Evolutionary conservation across 2,329 filamentous ascomycete genomes (phyloP).

Genomic region (Aspergillus puulaauensis): DNA sequence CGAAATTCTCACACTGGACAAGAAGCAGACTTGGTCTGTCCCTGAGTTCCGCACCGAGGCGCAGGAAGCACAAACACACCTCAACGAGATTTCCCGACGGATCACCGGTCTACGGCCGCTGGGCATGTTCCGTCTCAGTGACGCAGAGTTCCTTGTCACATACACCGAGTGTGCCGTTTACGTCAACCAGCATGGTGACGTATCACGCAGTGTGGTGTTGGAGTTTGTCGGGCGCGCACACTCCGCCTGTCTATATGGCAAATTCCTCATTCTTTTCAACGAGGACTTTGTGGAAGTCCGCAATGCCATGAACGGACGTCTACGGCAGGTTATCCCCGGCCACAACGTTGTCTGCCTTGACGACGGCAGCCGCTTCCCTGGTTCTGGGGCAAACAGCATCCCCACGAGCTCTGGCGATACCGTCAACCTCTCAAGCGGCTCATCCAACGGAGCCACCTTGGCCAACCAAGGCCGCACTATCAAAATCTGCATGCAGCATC

Average conservation of each 20-base stretch:
- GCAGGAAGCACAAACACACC: slow-evolving; percentile 58
- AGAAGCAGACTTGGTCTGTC: slow-evolving; percentile 92
- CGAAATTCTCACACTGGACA: slow-evolving; percentile 93
- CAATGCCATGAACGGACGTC: slow-evolving; percentile 90
- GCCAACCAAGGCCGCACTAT: slow-evolving; percentile 64
- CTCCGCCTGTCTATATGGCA: slow-evolving; percentile 82
- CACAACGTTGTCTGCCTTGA: slow-evolving; percentile 88
- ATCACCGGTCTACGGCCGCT: slow-evolving; percentile 81
- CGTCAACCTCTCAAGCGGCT: slow-evolving; percentile 27
- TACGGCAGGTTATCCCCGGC: slow-evolving; percentile 92
- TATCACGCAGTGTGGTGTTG: slow-evolving; percentile 92
- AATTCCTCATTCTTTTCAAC: slow-evolving; percentile 91
- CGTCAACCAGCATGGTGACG: slow-evolving; percentile 96
- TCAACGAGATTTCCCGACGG: slow-evolving; percentile 79
- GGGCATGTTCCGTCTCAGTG: slow-evolving; percentile 93
- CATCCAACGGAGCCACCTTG: slow-evolving; percentile 36
- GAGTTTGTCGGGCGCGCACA: slow-evolving; percentile 95
- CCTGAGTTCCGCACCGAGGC: slow-evolving; percentile 71
- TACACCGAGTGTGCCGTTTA: slow-evolving; percentile 98
- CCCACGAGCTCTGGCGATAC: slow-evolving; percentile 39
- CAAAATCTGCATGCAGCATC: slow-evolving; percentile 95
- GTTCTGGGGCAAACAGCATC: slow-evolving; percentile 40
- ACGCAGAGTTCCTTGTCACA: slow-evolving; percentile 86
- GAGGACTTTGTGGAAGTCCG: slow-evolving; percentile 95
- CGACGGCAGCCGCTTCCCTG: slow-evolving; percentile 58